Percentiles rank a stretch among this genome's conserved stretches.
phyloP scores from a whole-genome alignment of 768 basidiomycete genomes.

The Serpula lacrymans region DNA sequence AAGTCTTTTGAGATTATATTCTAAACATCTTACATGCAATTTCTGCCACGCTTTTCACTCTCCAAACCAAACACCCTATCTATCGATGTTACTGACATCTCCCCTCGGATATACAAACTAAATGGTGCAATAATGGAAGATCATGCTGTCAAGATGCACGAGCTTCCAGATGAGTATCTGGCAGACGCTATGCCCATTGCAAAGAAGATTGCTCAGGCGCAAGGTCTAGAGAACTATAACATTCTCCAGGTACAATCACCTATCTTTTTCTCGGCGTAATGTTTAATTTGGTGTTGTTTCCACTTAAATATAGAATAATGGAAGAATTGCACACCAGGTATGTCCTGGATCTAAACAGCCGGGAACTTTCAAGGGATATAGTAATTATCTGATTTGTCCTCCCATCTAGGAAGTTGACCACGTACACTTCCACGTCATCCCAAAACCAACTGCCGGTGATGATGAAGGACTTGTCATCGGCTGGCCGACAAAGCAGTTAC shows the following conservation, averaged over 20 bases:
- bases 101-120: background rate
- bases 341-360: background rate
- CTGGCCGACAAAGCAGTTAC: conserved; percentile 65
- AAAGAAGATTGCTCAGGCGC: conserved; percentile 83
- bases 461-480: conserved; percentile 75
- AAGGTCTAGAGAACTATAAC: conserved; percentile 79
- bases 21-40: background rate
- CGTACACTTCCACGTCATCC: conserved; percentile 93
- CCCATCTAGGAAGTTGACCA: conserved; percentile 69
- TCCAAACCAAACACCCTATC: background rate
- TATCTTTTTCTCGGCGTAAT: background rate
- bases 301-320: conserved; percentile 54
- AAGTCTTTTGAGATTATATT: too few relatives aligned
- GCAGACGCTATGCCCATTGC: conserved; percentile 73
- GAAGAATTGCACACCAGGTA: conserved; percentile 58
- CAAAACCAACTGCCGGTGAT: conserved; percentile 67
- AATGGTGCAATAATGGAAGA: conserved; percentile 54
- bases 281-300: background rate
- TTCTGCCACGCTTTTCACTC: conserved; percentile 4
- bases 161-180: conserved; percentile 84
- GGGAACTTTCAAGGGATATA: background rate
- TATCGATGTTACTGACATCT: background rate
- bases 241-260: conserved; percentile 56
- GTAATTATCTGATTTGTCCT: conserved; percentile 2
- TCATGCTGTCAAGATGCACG: conserved; percentile 82